Evolutionary conservation across 2,329 filamentous ascomycete species (phyloP).

Genomic region (Dactylella cylindrospora): DNA sequence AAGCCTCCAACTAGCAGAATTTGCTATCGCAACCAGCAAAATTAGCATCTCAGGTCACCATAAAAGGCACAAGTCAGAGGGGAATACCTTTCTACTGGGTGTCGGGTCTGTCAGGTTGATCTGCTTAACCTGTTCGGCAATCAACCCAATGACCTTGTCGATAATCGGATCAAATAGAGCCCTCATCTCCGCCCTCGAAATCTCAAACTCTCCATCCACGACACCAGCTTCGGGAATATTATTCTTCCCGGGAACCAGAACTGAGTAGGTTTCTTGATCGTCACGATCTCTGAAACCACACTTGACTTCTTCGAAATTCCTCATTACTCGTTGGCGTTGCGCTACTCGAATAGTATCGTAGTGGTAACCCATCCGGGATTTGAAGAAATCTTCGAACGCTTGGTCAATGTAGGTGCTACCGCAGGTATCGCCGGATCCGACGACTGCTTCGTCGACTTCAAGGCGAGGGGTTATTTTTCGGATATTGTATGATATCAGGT

Average conservation of each 20-base stretch:
- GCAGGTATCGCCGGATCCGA: constrained; percentile 57
- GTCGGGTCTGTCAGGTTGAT: constrained; percentile 15
- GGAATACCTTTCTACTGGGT: constrained; percentile 14
- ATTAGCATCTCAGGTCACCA: constrained; percentile 3
- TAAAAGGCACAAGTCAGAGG: neutral
- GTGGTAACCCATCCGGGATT: constrained; percentile 54
- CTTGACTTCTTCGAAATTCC: constrained; percentile 54
- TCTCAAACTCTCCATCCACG: constrained; percentile 38
- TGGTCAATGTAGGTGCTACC: constrained; percentile 58
- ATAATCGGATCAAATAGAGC: constrained; percentile 28
- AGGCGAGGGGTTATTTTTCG: constrained; percentile 54
- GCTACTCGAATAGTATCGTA: constrained; percentile 53
- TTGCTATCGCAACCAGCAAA: constrained; percentile 11
- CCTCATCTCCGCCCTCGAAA: constrained; percentile 32
- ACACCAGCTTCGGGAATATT: constrained; percentile 37
- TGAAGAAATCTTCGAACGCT: constrained; percentile 56
- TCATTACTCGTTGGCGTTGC: constrained; percentile 50
- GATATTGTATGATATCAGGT: constrained; percentile 60
- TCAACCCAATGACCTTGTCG: constrained; percentile 31
- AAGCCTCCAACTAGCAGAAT: constrained; percentile 39
- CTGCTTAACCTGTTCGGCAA: constrained; percentile 31
- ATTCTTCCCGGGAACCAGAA: constrained; percentile 31
- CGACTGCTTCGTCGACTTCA: constrained; percentile 57
- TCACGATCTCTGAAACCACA: constrained; percentile 37
- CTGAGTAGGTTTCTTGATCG: constrained; percentile 30